Base-by-base conservation (phyloP, 1,284 basidiomycete species). In the Trichosporon sp. region DNA sequence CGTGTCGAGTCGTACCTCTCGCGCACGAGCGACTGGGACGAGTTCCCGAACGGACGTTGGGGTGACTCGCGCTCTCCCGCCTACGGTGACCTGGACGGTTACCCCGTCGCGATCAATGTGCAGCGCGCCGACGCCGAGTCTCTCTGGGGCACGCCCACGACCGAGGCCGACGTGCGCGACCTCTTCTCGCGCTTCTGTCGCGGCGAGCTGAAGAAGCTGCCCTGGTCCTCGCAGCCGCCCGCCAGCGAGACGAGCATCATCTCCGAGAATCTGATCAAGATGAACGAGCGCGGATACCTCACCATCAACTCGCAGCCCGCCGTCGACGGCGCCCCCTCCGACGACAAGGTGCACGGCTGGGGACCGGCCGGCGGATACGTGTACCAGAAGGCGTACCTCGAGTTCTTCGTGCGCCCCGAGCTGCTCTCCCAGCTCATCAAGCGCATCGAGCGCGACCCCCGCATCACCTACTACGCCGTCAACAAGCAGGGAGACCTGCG, bases 281-380 rank as follows among this genome's bases (percentile, higher is more conserved):
- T 99, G 86, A 98, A 98, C 84, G 87, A 90, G 73, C 86, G 92
- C 38, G 96, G 96, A 8, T 98, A 94, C 87, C 86, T 98, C 78
- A 99, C 96, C 1, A 98, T 99, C 86, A 98, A 98, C 85, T 96
- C 94, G 51, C 96, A 99, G 82, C 96, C 96, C 11, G 94, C 96
- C 2, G 96, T 99, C 43, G 94, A 98, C 80, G 96, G 96, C 66
- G 93, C 89, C 10, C 87, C 87, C 71, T 96, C 93, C 77, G 90
- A 93, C 73, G 92, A 98, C 85, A 90, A 90, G 73, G 87, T 90
- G 1, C 92, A 94, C 81, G 96, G 96, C 10, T 99, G 97, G 91
- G 96, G 96, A 12, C 97, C 97, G 1, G 87, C 90, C 68, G 83
- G 85, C 26, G 96, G 96, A 1, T 98, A 94, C 80, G 91, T 99